Percentiles rank a stretch among this genome's conserved stretches.
These are phyloP conservation scores for Colletotrichum echinochloae DNA, from an alignment of 2,329 filamentous ascomycete genomes.

Conservation along the genomic window DNA sequence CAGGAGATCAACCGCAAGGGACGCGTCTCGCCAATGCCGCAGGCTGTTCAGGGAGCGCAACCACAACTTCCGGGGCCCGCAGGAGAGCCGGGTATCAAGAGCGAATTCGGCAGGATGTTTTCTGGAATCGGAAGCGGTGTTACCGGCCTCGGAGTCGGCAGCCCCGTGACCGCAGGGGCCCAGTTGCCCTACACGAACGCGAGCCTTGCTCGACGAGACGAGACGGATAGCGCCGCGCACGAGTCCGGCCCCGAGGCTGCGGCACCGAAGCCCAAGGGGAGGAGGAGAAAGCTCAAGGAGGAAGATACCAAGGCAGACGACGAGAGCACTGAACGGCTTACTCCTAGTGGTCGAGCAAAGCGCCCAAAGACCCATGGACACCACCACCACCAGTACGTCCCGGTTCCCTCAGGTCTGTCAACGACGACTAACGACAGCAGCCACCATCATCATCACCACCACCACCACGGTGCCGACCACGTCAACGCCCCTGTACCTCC, in stretches of 20 bases:
- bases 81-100: constrained; percentile 91
- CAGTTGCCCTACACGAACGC: constrained; percentile 61
- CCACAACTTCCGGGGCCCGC: constrained; percentile 81
- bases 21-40: constrained; percentile 87
- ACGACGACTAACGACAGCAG: constrained; percentile 45
- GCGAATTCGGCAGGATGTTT: constrained; percentile 94
- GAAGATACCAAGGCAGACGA: constrained; percentile 78
- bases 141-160: constrained; percentile 62
- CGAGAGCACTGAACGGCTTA: constrained; percentile 70
- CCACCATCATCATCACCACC: constrained; percentile 72
- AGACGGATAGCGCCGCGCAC: constrained; percentile 58
- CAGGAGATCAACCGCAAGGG: constrained; percentile 86
- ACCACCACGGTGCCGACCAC: constrained; percentile 65
- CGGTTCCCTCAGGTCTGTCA: constrained; percentile 40
- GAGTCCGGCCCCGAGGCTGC: constrained; percentile 58
- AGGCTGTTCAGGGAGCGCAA: constrained; percentile 93
- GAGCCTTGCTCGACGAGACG: constrained; percentile 64
- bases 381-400: constrained; percentile 75
- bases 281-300: constrained; percentile 80
- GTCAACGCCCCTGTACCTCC: constrained; percentile 56
- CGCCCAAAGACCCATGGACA: constrained; percentile 75
- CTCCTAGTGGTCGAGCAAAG: constrained; percentile 71
- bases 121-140: constrained; percentile 82
- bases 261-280: constrained; percentile 61
- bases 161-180: constrained; percentile 59